Conservation (phyloP, 257 asterid genomes). For the Rhazya stricta region DNA sequence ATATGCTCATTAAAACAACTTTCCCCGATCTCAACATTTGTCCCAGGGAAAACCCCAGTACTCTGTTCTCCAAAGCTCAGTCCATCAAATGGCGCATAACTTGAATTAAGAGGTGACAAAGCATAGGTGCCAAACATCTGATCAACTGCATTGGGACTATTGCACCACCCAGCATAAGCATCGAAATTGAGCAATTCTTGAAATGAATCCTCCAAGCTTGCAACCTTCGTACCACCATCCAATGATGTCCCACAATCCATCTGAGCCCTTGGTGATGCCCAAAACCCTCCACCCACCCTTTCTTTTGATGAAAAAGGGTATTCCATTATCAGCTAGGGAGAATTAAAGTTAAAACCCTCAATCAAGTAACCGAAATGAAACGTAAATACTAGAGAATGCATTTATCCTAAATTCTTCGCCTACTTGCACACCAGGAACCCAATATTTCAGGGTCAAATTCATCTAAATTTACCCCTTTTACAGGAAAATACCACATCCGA, state of each 20-base stretch:
- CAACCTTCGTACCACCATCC: slow-evolving; percentile 31
- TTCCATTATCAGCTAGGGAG: background rate
- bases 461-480: slow-evolving; percentile 4
- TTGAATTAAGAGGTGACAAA: slow-evolving; percentile 37
- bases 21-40: slow-evolving; percentile 31
- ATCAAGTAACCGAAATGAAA: background rate
- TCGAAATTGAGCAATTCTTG: slow-evolving; percentile 60
- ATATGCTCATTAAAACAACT: slow-evolving; percentile 23
- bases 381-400: slow-evolving; percentile 7
- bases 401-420: slow-evolving; percentile 19
- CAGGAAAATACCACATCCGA: slow-evolving; percentile 2
- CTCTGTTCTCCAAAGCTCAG: slow-evolving; percentile 40
- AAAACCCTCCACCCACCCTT: slow-evolving; percentile 26
- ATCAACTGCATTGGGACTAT: slow-evolving; percentile 47
- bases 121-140: slow-evolving; percentile 53
- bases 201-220: slow-evolving; percentile 41
- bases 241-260: slow-evolving; percentile 36
- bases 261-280: slow-evolving; percentile 33
- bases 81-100: slow-evolving; percentile 42
- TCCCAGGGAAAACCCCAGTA: slow-evolving; percentile 24
- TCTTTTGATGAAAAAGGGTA: slow-evolving; percentile 30
- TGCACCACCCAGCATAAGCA: slow-evolving; percentile 59
- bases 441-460: slow-evolving; percentile 17
- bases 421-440: slow-evolving; percentile 20
- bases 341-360: background rate